Percentiles rank a stretch among this genome's conserved stretches.
Conservation (phyloP, 257 asterid genomes). For the Ligustrum vulgare region DNA sequence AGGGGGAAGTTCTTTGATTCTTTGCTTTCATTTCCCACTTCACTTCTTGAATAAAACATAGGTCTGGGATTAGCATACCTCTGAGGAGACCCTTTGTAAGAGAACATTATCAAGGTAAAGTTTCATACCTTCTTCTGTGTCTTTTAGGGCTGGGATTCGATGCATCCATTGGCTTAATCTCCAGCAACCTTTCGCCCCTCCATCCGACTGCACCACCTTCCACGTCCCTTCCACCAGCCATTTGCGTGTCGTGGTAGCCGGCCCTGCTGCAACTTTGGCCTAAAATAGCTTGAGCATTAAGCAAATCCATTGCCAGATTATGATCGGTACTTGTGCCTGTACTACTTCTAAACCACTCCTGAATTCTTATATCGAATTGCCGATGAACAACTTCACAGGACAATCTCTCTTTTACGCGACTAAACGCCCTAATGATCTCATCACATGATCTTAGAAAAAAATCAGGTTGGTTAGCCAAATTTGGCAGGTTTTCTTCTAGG, state of each 20-base stretch:
- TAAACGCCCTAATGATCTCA: conserved; percentile 54
- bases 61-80: too few relatives aligned
- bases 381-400: conserved; percentile 3
- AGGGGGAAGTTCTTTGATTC: too few relatives aligned
- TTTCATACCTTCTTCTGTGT: conserved; percentile 57
- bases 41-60: too few relatives aligned
- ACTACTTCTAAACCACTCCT: conserved; percentile 44
- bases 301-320: conserved; percentile 36
- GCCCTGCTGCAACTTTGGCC: background rate
- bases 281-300: conserved; percentile 21
- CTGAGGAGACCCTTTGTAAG: too few relatives aligned
- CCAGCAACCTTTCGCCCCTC: background rate
- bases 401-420: conserved; percentile 37
- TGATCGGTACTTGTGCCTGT: background rate
- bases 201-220: background rate
- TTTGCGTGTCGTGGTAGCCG: background rate
- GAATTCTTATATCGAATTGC: conserved; percentile 29
- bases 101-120: conserved; percentile 6
- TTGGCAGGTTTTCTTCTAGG: conserved; percentile 49
- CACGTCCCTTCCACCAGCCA: conserved; percentile 18
- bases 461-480: conserved; percentile 44
- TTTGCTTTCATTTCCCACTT: too few relatives aligned
- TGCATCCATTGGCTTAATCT: conserved; percentile 22
- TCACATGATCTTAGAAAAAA: conserved; percentile 43
- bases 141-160: conserved; percentile 34